A percentile compares a stretch with the other conserved stretches of the same genome.
Evolutionary conservation across 768 basidiomycete genomes (phyloP).

Genomic region (Cystobasidiopsis lactophilus): DNA sequence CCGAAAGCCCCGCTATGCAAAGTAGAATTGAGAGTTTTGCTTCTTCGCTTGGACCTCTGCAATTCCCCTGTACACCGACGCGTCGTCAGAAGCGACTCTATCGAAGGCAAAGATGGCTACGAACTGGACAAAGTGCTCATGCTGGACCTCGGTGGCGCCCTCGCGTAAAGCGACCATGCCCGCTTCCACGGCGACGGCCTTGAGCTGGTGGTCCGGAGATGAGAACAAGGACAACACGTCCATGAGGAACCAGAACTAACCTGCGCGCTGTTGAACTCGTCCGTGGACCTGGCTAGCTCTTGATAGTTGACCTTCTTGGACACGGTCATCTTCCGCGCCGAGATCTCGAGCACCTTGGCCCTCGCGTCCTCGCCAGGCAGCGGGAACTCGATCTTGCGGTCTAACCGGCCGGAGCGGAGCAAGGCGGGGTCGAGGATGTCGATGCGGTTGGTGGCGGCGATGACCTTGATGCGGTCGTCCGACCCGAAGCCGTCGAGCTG

Average conservation of each 20-base stretch:
- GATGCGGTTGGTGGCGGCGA: slow-evolving; percentile 95
- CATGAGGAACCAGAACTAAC: background rate
- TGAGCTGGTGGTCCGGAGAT: slow-evolving; percentile 29
- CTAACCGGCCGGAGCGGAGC: slow-evolving; percentile 90
- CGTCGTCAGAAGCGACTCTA: too few species aligned
- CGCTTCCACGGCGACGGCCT: slow-evolving; percentile 96
- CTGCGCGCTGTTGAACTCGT: too few species aligned
- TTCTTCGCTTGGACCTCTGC: slow-evolving; percentile 99
- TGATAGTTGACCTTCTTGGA: slow-evolving; percentile 81
- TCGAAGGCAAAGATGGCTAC: too few species aligned
- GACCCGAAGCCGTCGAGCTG: slow-evolving; percentile 95
- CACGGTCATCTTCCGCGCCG: slow-evolving; percentile 85
- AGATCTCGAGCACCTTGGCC: slow-evolving; percentile 85
- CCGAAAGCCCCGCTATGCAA: background rate
- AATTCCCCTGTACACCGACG: too few species aligned
- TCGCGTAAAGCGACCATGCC: slow-evolving; percentile 96
- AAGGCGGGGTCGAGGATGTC: slow-evolving; percentile 95
- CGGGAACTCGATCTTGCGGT: slow-evolving; percentile 97
- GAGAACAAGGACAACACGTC: background rate
- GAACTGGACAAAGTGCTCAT: slow-evolving; percentile 93
- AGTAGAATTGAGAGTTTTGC: slow-evolving; percentile 60
- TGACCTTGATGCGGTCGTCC: slow-evolving; percentile 96
- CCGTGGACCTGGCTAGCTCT: slow-evolving; percentile 84
- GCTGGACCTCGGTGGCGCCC: slow-evolving; percentile 55
- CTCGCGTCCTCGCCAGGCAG: slow-evolving; percentile 90